Conservation (phyloP, 148 eudicot genomes). For the Limonium bicolor region DNA sequence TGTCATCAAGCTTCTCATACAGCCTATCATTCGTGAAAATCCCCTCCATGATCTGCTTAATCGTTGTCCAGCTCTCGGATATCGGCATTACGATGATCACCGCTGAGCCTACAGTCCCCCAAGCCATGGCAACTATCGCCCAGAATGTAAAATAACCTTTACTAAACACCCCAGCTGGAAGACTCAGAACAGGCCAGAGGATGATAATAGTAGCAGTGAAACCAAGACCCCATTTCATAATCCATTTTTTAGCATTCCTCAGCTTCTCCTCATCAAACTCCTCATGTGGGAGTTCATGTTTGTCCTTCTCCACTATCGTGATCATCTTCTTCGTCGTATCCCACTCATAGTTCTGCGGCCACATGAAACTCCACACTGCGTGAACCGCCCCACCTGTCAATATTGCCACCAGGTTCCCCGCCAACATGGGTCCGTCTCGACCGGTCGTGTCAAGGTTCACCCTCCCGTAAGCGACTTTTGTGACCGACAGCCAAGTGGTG, state of each 20-base stretch:
- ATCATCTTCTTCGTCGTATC: constrained; percentile 81
- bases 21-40: constrained; percentile 66
- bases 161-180: constrained; percentile 83
- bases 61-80: constrained; percentile 77
- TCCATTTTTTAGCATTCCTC: constrained; percentile 63
- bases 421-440: constrained; percentile 80
- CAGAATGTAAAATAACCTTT: constrained; percentile 77
- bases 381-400: constrained; percentile 78
- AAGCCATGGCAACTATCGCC: constrained; percentile 73
- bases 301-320: constrained; percentile 75
- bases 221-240: constrained; percentile 91
- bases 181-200: constrained; percentile 81
- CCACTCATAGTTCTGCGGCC: constrained; percentile 92
- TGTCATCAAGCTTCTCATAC: constrained; percentile 52
- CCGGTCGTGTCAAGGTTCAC: constrained; percentile 83
- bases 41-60: constrained; percentile 41
- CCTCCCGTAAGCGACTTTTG: constrained; percentile 64
- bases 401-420: constrained; percentile 80
- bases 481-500: constrained; percentile 50
- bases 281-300: constrained; percentile 39
- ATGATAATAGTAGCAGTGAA: constrained; percentile 58
- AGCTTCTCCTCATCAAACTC: constrained; percentile 71
- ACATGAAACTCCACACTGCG: constrained; percentile 42
- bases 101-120: constrained; percentile 87
- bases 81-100: constrained; percentile 71